Conservation (phyloP, 352 stramenopile genomes). For the Phytophthora megakarya region DNA sequence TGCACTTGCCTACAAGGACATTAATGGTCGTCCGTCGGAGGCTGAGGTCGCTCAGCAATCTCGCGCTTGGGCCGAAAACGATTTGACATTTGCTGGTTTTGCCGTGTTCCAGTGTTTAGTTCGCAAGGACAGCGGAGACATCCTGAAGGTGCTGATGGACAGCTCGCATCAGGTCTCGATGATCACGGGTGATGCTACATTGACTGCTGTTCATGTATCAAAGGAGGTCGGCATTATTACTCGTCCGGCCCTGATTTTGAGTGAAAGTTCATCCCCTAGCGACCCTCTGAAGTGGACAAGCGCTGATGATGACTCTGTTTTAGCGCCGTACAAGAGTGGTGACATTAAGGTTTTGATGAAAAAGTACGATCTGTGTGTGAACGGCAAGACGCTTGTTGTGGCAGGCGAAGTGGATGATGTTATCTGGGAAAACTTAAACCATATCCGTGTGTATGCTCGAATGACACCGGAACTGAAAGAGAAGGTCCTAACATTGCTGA, state of each 20-base stretch:
- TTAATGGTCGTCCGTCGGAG: slow-evolving; percentile 75
- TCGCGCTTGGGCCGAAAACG: slow-evolving; percentile 90
- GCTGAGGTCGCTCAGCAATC: slow-evolving; percentile 81
- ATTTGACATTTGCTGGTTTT: slow-evolving; percentile 97
- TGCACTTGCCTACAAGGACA: slow-evolving; percentile 95
- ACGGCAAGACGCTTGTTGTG: slow-evolving; percentile 73
- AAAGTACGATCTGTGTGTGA: slow-evolving; percentile 88
- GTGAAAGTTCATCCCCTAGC: slow-evolving; percentile 40
- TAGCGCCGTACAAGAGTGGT: slow-evolving; percentile 72
- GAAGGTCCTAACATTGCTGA: slow-evolving; percentile 94
- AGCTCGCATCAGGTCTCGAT: slow-evolving; percentile 96
- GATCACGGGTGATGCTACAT: slow-evolving; percentile 98
- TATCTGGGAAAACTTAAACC: slow-evolving; percentile 81
- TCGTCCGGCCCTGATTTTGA: slow-evolving; percentile 75
- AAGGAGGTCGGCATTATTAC: slow-evolving; percentile 94
- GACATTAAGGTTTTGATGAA: slow-evolving; percentile 64
- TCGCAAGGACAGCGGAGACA: slow-evolving; percentile 95
- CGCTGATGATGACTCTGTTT: slow-evolving; percentile 69
- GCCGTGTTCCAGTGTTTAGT: slow-evolving; percentile 90
- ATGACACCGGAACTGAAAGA: slow-evolving; percentile 98
- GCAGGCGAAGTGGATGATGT: slow-evolving; percentile 81
- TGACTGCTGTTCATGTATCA: slow-evolving; percentile 98
- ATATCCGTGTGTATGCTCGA: slow-evolving; percentile 95
- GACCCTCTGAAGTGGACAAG: slow-evolving; percentile 78
- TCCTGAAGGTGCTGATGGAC: slow-evolving; percentile 92